A percentile compares a stretch with the other conserved stretches of the same genome.
Evolutionary conservation across 441 rosid species (phyloP).

Genomic region (Adansonia madagascariensis): DNA sequence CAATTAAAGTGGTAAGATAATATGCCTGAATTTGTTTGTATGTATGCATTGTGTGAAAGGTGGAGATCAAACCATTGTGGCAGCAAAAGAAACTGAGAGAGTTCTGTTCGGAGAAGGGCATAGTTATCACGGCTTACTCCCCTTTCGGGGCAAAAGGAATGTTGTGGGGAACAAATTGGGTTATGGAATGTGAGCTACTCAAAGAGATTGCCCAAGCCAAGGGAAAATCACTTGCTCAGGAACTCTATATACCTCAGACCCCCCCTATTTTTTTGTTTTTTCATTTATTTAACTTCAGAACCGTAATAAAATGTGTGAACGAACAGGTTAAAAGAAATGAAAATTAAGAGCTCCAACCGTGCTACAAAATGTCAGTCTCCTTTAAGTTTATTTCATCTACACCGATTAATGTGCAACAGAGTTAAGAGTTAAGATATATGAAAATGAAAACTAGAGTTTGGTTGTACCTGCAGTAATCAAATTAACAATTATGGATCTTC

Average conservation of each 20-base stretch:
- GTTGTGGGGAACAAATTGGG: conserved; percentile 42
- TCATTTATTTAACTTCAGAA: too few species aligned
- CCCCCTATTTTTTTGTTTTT: not conserved
- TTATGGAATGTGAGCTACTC: conserved; percentile 42
- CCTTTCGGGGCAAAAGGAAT: conserved; percentile 51
- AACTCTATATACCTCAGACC: not conserved
- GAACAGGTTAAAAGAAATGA: too few species aligned
- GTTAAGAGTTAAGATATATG: too few species aligned
- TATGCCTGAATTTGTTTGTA: not conserved
- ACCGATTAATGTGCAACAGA: too few species aligned
- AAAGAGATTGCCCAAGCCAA: conserved; percentile 42
- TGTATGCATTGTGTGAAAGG: conserved; percentile 30
- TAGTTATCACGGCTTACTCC: conserved; percentile 44
- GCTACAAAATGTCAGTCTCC: too few species aligned
- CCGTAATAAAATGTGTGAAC: too few species aligned
- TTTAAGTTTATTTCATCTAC: too few species aligned
- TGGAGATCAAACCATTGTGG: conserved; percentile 59
- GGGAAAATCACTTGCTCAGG: conserved; percentile 48
- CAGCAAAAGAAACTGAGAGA: conserved; percentile 49
- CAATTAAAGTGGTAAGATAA: too few species aligned
- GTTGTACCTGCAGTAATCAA: too few species aligned
- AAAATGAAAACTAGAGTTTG: too few species aligned
- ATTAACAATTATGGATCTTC: too few species aligned
- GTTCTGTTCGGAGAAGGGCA: conserved; percentile 39
- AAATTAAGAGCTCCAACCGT: too few species aligned